Conservation (phyloP, 768 basidiomycete genomes). For the Boletus vermiculosoides region DNA sequence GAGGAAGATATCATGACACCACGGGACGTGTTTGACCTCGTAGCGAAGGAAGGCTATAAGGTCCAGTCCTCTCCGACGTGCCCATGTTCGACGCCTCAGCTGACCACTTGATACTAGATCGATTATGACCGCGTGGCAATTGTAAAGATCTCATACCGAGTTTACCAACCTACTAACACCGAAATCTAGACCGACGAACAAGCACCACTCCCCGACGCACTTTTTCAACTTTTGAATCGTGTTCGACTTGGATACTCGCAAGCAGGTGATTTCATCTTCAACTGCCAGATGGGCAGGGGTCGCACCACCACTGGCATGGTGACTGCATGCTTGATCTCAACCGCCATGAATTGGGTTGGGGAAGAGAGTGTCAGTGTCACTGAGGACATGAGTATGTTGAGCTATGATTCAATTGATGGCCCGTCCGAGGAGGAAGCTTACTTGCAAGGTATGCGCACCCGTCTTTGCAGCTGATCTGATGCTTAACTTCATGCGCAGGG, state of each 20-base stretch:
- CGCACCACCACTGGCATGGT: slow-evolving; percentile 97
- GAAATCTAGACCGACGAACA: slow-evolving; percentile 88
- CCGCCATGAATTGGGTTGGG: slow-evolving; percentile 58
- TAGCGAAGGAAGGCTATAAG: slow-evolving; percentile 73
- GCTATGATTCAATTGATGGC: slow-evolving; percentile 74
- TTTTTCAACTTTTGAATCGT: slow-evolving; percentile 75
- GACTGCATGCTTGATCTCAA: slow-evolving; percentile 82
- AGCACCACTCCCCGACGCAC: slow-evolving; percentile 86
- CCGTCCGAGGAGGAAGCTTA: slow-evolving; percentile 88
- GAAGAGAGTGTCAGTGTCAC: slow-evolving; percentile 40
- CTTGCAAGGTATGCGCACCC: slow-evolving; percentile 59
- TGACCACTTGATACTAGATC: slow-evolving; percentile 46
- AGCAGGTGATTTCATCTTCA: slow-evolving; percentile 84
- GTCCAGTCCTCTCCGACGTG: slow-evolving; percentile 25
- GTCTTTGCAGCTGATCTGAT: not conserved
- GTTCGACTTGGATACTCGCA: slow-evolving; percentile 56
- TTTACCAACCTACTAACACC: slow-evolving; percentile 4
- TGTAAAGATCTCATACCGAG: slow-evolving; percentile 38
- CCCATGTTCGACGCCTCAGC: not conserved
- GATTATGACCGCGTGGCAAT: slow-evolving; percentile 89
- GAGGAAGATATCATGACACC: slow-evolving; percentile 87
- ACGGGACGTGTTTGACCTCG: slow-evolving; percentile 73
- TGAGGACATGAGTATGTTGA: slow-evolving; percentile 37
- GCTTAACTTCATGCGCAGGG: slow-evolving; percentile 45
- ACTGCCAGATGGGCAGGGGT: slow-evolving; percentile 94